phyloP scores from a whole-genome alignment of 257 asterid genomes.

The Forsythia suspensa region DNA sequence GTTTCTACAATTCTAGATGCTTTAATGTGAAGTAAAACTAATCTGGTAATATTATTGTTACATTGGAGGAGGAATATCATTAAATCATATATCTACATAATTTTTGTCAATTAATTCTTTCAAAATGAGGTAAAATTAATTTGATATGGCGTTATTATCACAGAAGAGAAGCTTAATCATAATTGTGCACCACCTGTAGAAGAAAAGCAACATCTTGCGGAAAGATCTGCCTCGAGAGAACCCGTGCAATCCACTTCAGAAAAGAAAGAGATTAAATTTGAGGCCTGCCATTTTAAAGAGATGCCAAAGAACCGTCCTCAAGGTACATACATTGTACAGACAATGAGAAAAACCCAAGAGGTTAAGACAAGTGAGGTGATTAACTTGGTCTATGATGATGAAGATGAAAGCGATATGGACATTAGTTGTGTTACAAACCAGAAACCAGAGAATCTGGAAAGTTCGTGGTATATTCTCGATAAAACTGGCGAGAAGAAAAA shows the following conservation, averaged over 20 bases:
- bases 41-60: not conserved
- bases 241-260: not conserved
- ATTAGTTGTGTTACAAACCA: not conserved
- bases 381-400: conserved; percentile 28
- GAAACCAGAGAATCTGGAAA: conserved; percentile 18
- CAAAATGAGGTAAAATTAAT: not conserved
- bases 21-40: not conserved
- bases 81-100: not conserved
- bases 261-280: not conserved
- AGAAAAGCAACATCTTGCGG: conserved; percentile 8
- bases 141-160: conserved; percentile 7
- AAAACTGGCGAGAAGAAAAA: conserved; percentile 27
- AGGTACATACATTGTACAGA: not conserved
- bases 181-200: conserved; percentile 15
- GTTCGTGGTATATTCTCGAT: conserved; percentile 29
- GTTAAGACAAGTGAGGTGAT: not conserved
- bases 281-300: not conserved
- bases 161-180: conserved; percentile 30
- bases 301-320: not conserved
- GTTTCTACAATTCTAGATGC: not conserved
- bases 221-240: not conserved
- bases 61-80: not conserved
- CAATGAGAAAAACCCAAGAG: conserved; percentile 14
- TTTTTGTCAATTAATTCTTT: not conserved
- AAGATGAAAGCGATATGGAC: conserved; percentile 1